Conservation (phyloP, 1,284 basidiomycete genomes). For the Cerioporus squamosus region DNA sequence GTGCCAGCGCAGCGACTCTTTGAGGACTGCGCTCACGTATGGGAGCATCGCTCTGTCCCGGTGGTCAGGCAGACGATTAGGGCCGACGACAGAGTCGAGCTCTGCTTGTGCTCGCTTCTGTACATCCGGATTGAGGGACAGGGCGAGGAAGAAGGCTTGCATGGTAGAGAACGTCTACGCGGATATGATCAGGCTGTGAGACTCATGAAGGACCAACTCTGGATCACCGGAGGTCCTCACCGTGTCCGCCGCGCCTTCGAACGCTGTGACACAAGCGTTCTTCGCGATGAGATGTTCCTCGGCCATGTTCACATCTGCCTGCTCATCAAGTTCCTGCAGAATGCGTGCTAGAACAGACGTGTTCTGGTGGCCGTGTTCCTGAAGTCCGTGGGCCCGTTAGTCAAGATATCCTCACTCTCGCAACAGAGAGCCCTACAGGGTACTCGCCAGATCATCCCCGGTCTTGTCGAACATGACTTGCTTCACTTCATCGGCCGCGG, state of each 20-base stretch:
- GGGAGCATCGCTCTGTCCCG: constrained; percentile 14
- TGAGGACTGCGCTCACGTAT: constrained; percentile 26
- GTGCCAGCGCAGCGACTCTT: constrained; percentile 26
- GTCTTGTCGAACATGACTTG: not conserved
- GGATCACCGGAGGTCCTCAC: constrained; percentile 5
- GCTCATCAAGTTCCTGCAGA: not conserved
- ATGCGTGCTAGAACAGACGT: not conserved
- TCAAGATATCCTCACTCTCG: too few species aligned
- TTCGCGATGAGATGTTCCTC: constrained; percentile 7
- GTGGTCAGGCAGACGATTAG: constrained; percentile 20
- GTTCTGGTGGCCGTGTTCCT: not conserved
- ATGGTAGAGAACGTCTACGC: constrained; percentile 10
- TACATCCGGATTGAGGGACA: constrained; percentile 29
- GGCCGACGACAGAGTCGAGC: constrained; percentile 29
- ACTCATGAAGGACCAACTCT: too few species aligned
- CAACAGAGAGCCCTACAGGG: too few species aligned
- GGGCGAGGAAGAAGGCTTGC: constrained; percentile 22
- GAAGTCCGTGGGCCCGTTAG: not conserved
- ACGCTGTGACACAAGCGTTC: constrained; percentile 4
- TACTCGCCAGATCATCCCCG: not conserved
- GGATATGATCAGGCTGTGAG: too few species aligned
- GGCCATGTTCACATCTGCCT: not conserved
- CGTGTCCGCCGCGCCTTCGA: constrained; percentile 15
- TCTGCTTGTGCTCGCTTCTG: constrained; percentile 32
- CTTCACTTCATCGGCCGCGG: not conserved